Conservation (phyloP, 495 filamentous ascomycete genomes). For the Penicillium diatomitis region DNA sequence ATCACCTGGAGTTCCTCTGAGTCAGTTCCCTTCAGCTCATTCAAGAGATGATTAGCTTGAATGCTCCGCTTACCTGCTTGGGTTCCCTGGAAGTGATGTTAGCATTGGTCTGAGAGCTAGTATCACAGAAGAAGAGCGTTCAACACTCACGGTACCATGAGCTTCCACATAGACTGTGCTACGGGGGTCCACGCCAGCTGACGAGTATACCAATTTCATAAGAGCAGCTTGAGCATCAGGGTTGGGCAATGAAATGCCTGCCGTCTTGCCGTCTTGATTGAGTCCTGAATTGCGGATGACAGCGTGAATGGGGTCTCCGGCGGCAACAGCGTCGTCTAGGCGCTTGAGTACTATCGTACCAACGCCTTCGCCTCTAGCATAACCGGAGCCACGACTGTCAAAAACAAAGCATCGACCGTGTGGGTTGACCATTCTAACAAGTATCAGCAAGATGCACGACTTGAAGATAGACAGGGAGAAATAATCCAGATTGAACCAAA, state of each 20-base stretch:
- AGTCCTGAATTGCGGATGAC: constrained; percentile 19
- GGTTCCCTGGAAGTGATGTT: neutral
- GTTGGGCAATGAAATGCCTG: constrained; percentile 21
- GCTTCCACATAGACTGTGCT: constrained; percentile 28
- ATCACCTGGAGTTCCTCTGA: neutral
- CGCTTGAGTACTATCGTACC: constrained; percentile 21
- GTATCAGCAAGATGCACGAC: neutral
- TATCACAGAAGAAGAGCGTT: too few relatives aligned
- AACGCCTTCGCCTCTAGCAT: constrained; percentile 46
- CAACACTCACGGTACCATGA: neutral
- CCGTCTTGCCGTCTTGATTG: constrained; percentile 43
- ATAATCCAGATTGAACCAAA: neutral
- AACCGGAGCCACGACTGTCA: constrained; percentile 13
- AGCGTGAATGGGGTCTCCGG: constrained; percentile 20
- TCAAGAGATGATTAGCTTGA: neutral
- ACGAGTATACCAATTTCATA: constrained; percentile 16
- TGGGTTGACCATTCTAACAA: neutral
- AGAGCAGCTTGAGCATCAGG: constrained; percentile 1
- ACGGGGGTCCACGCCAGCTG: constrained; percentile 10
- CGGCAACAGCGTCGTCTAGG: constrained; percentile 15
- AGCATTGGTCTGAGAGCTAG: neutral
- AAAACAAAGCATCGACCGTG: constrained; percentile 3
- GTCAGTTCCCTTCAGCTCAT: neutral
- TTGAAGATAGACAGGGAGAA: neutral
- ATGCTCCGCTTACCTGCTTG: neutral